phyloP scores from a whole-genome alignment of 2,329 filamentous ascomycete species.

The Alternaria ethzedia region DNA sequence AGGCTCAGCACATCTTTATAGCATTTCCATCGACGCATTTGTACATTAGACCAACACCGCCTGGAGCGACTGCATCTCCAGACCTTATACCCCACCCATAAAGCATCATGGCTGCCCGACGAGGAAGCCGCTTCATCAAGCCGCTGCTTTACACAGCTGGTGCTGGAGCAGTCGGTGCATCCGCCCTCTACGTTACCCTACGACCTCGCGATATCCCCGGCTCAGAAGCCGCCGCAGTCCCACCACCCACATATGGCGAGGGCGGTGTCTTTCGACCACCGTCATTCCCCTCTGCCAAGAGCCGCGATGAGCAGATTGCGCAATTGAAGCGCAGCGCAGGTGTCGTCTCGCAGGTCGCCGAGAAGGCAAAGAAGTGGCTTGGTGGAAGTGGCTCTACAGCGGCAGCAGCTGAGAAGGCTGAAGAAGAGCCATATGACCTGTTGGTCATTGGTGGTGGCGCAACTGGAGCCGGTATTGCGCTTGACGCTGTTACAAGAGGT shows the following conservation, averaged over 20 bases:
- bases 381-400: slow-evolving; percentile 41
- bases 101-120: slow-evolving; percentile 42
- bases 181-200: slow-evolving; percentile 67
- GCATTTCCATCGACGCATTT: slow-evolving; percentile 7
- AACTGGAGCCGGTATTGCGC: slow-evolving; percentile 79
- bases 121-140: slow-evolving; percentile 58
- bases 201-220: slow-evolving; percentile 76
- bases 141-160: slow-evolving; percentile 66
- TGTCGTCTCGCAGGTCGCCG: slow-evolving; percentile 36
- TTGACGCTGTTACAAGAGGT: slow-evolving; percentile 80
- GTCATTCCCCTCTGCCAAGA: slow-evolving; percentile 68
- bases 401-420: slow-evolving; percentile 33
- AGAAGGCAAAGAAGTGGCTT: slow-evolving; percentile 52
- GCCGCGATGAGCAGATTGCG: slow-evolving; percentile 68
- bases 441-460: slow-evolving; percentile 81
- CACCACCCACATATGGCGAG: slow-evolving; percentile 72
- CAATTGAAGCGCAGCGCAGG: slow-evolving; percentile 62
- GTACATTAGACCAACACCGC: slow-evolving; percentile 9
- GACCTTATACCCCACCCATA: slow-evolving; percentile 2
- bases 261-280: slow-evolving; percentile 72
- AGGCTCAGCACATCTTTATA: slow-evolving; percentile 23
- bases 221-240: slow-evolving; percentile 70
- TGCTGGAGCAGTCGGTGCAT: slow-evolving; percentile 61
- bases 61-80: slow-evolving; percentile 6
- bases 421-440: slow-evolving; percentile 71